Evolutionary conservation across 805 yeast species (phyloP).

Genomic region (Candida railenensis): DNA sequence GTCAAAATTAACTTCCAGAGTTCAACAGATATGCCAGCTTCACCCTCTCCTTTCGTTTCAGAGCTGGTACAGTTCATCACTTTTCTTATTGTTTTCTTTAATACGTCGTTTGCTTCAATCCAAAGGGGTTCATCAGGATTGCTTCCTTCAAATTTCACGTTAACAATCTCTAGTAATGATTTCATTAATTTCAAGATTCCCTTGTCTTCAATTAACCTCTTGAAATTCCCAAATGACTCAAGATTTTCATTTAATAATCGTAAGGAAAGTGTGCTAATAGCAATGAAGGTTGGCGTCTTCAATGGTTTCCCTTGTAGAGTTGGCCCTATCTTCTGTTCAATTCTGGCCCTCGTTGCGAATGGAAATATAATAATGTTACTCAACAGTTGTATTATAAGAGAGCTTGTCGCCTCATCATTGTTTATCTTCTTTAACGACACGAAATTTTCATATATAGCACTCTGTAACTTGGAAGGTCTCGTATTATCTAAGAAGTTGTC

Average conservation of each 20-base stretch:
- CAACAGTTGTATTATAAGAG: constrained; percentile 52
- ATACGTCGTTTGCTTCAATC: constrained; percentile 47
- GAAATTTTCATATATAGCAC: constrained; percentile 52
- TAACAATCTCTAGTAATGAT: constrained; percentile 53
- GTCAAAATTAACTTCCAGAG: constrained; percentile 44
- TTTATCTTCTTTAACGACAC: constrained; percentile 31
- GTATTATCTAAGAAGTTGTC: constrained; percentile 50
- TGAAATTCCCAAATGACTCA: constrained; percentile 23
- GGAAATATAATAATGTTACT: constrained; percentile 56
- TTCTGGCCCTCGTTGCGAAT: constrained; percentile 57
- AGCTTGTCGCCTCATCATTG: constrained; percentile 10
- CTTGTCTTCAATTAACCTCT: constrained; percentile 41
- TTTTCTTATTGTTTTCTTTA: constrained; percentile 33
- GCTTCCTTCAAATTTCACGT: constrained; percentile 37
- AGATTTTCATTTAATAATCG: constrained; percentile 39
- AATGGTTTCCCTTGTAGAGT: constrained; percentile 22
- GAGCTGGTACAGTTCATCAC: constrained; percentile 18
- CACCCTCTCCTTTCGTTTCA: constrained; percentile 1
- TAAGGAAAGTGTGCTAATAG: constrained; percentile 52
- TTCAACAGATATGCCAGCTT: constrained; percentile 15
- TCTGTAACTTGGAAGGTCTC: constrained; percentile 61
- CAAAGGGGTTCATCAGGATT: constrained; percentile 43
- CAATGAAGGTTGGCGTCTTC: constrained; percentile 63
- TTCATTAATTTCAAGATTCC: constrained; percentile 45
- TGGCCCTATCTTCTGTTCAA: constrained; percentile 49